phyloP scores from a whole-genome alignment of 129 eudicot species.

The Silybum marianum region DNA sequence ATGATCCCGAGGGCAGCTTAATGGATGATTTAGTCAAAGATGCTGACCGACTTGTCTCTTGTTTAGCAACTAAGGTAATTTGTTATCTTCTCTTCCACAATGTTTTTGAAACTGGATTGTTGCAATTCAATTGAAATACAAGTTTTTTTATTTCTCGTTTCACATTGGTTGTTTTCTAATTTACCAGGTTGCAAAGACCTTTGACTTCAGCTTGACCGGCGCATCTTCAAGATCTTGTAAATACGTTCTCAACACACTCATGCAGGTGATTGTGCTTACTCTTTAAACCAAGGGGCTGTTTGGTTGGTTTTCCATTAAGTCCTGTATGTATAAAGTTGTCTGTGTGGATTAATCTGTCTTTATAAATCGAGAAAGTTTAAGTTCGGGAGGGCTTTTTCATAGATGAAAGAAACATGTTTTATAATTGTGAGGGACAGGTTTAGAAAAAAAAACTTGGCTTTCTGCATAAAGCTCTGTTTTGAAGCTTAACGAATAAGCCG shows the following conservation, averaged over 20 bases:
- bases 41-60: slow-evolving; percentile 94
- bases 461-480: no score
- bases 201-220: slow-evolving; percentile 85
- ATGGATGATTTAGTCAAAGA: slow-evolving; percentile 86
- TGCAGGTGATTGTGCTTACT: slow-evolving; percentile 61
- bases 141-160: background rate
- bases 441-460: no score
- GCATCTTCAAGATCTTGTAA: slow-evolving; percentile 98
- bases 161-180: background rate
- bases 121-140: background rate
- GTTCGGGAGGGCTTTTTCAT: no score
- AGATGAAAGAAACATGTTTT: no score
- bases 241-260: slow-evolving; percentile 94
- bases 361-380: no score
- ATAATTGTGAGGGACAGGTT: no score
- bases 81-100: background rate
- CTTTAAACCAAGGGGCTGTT: background rate
- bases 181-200: slow-evolving; percentile 87
- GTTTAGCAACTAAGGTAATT: slow-evolving; percentile 82
- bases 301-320: no score
- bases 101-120: background rate
- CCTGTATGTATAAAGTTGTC: no score
- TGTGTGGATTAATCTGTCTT: no score
- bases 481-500: no score
- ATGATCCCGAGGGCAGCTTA: slow-evolving; percentile 78